Percentiles rank a stretch among this genome's conserved stretches.
Conservation (phyloP, 1,284 basidiomycete genomes). For the Tilletiopsis washingtonensis region DNA sequence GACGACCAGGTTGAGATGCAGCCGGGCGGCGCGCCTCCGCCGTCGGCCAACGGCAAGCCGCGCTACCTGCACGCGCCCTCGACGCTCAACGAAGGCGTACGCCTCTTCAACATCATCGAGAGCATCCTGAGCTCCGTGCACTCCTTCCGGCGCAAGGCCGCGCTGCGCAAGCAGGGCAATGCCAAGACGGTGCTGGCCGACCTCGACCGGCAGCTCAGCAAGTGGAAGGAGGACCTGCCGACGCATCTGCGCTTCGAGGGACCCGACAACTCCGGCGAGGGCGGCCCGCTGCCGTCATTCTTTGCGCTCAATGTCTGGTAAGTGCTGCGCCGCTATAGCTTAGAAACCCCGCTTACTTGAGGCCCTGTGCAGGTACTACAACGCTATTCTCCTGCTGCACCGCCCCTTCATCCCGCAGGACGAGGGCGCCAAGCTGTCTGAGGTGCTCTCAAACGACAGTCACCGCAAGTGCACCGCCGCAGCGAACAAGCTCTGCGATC, state of each 20-base stretch:
- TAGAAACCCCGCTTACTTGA: too few relatives aligned
- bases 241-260: constrained; percentile 18
- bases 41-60: not conserved
- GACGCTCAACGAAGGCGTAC: constrained; percentile 30
- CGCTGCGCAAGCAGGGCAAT: constrained; percentile 25
- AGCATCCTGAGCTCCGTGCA: constrained; percentile 32
- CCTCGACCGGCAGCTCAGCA: constrained; percentile 26
- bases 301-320: constrained; percentile 14
- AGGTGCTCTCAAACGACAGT: constrained; percentile 23
- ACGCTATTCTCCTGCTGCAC: constrained; percentile 28
- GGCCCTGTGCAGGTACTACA: too few relatives aligned
- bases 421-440: constrained; percentile 19
- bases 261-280: constrained; percentile 13
- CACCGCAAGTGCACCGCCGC: constrained; percentile 26
- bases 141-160: constrained; percentile 32
- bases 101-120: constrained; percentile 36
- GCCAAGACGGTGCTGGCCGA: constrained; percentile 19
- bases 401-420: constrained; percentile 41
- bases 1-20: constrained; percentile 32
- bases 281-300: constrained; percentile 24
- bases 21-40: not conserved
- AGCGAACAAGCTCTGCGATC: constrained; percentile 32
- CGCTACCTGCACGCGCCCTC: constrained; percentile 26
- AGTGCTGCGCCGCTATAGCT: too few relatives aligned
- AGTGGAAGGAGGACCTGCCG: constrained; percentile 27